These are phyloP conservation scores for Globisporangium echinulatum DNA, from an alignment of 352 stramenopile genomes.

Conservation along the genomic window DNA sequence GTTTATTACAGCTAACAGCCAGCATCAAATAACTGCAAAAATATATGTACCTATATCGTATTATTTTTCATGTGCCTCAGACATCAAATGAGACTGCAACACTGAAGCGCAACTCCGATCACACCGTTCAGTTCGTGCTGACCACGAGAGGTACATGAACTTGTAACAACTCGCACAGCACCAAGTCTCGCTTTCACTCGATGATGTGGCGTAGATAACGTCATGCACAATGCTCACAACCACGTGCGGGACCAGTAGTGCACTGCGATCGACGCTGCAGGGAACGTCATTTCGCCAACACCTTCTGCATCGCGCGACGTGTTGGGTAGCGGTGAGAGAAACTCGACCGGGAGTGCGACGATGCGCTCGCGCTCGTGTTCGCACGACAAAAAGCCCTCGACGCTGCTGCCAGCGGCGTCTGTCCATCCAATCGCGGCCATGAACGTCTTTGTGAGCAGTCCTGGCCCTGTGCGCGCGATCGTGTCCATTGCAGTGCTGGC, in stretches of 20 bases:
- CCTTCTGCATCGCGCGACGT: neutral
- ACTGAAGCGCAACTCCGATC: too few relatives aligned
- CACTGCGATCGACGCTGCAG: constrained; percentile 20
- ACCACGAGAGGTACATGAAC: too few relatives aligned
- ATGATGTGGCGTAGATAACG: too few relatives aligned
- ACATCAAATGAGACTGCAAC: too few relatives aligned
- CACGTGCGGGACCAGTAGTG: constrained; percentile 45
- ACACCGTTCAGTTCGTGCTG: too few relatives aligned
- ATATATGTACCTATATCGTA: too few relatives aligned
- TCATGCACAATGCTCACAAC: constrained; percentile 3
- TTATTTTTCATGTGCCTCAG: too few relatives aligned
- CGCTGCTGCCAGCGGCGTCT: neutral
- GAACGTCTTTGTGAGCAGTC: constrained; percentile 45
- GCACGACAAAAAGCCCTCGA: constrained; percentile 20
- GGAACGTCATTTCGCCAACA: constrained; percentile 1
- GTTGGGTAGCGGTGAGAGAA: constrained; percentile 44
- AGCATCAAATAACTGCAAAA: too few relatives aligned
- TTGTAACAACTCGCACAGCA: too few relatives aligned
- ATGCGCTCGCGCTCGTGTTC: constrained; percentile 9
- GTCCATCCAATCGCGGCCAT: constrained; percentile 37
- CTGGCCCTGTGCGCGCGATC: constrained; percentile 44
- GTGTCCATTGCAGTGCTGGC: constrained; percentile 22
- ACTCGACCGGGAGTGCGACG: constrained; percentile 25
- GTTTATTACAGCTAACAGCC: too few relatives aligned
- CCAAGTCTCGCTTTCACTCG: neutral